Evolutionary conservation across 306 rosid genomes (phyloP).

Genomic region (Acmispon strigosus): DNA sequence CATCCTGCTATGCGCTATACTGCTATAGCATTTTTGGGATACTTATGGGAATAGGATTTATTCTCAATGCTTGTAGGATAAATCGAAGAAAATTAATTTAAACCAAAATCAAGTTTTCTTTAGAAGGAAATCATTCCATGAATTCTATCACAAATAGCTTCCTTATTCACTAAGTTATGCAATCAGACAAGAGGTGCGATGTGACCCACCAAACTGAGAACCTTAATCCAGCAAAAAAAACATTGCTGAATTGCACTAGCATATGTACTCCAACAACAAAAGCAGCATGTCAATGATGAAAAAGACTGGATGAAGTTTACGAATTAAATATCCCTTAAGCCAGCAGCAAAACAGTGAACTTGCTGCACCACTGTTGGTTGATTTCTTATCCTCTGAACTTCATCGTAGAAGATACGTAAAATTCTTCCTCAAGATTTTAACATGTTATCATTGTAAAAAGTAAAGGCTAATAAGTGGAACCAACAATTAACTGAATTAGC

Average conservation of each 20-base stretch:
- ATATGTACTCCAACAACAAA: neutral
- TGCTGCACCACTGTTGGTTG: neutral
- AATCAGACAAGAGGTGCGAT: neutral
- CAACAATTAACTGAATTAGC: neutral
- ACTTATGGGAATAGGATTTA: neutral
- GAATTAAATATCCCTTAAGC: slow-evolving; percentile 1
- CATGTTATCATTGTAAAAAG: neutral
- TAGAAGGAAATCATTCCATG: neutral
- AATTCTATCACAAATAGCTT: neutral
- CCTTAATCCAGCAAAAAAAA: neutral
- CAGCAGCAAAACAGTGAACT: neutral
- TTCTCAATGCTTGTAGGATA: neutral
- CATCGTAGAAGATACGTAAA: neutral
- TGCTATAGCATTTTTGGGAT: neutral
- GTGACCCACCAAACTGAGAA: neutral
- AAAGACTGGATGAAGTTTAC: neutral
- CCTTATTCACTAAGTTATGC: neutral
- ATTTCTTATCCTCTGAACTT: slow-evolving; percentile 7
- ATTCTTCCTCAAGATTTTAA: slow-evolving; percentile 6
- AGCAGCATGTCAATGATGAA: neutral
- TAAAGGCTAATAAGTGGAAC: neutral
- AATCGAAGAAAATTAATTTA: neutral
- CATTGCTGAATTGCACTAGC: neutral
- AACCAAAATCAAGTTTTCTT: neutral
- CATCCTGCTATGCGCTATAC: no score